Percentiles rank a stretch among this genome's conserved stretches.
Conservation (phyloP, 2,329 filamentous ascomycete genomes). For the Sporothrix pseudoabietina region DNA sequence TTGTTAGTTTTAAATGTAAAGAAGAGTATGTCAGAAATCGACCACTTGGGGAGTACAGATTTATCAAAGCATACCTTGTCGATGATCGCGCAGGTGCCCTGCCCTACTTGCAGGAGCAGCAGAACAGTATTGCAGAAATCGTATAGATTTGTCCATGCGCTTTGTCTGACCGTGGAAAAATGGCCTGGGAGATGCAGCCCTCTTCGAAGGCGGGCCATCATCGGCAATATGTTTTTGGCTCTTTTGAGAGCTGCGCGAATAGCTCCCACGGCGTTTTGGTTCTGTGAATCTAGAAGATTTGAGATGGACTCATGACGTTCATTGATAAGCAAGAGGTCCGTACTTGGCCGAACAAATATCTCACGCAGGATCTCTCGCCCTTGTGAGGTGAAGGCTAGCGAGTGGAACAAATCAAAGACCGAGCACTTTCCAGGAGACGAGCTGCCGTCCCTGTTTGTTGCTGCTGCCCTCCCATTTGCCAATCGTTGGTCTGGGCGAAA, state of each 20-base stretch:
- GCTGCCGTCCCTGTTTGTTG: slow-evolving; percentile 58
- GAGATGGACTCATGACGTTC: slow-evolving; percentile 71
- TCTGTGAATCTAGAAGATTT: slow-evolving; percentile 68
- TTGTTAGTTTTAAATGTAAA: neutral
- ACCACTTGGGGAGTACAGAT: neutral
- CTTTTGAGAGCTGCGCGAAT: slow-evolving; percentile 65
- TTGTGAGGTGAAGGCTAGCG: slow-evolving; percentile 74
- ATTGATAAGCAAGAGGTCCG: slow-evolving; percentile 66
- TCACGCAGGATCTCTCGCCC: slow-evolving; percentile 75
- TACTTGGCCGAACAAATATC: slow-evolving; percentile 77
- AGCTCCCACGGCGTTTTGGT: slow-evolving; percentile 56
- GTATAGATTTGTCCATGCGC: slow-evolving; percentile 71
- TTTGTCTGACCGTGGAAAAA: slow-evolving; percentile 59
- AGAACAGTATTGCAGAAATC: slow-evolving; percentile 72
- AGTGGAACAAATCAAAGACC: slow-evolving; percentile 78
- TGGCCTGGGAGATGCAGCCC: slow-evolving; percentile 64
- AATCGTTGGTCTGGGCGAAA: slow-evolving; percentile 79
- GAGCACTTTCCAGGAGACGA: slow-evolving; percentile 75
- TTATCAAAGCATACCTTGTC: slow-evolving; percentile 17
- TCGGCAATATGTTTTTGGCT: slow-evolving; percentile 73
- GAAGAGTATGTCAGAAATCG: too few species aligned
- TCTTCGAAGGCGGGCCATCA: slow-evolving; percentile 71
- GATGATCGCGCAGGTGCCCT: slow-evolving; percentile 10
- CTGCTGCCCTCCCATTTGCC: slow-evolving; percentile 67
- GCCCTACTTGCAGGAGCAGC: slow-evolving; percentile 55